phyloP scores from a whole-genome alignment of 305 asterid species.

The Andrographis paniculata region DNA sequence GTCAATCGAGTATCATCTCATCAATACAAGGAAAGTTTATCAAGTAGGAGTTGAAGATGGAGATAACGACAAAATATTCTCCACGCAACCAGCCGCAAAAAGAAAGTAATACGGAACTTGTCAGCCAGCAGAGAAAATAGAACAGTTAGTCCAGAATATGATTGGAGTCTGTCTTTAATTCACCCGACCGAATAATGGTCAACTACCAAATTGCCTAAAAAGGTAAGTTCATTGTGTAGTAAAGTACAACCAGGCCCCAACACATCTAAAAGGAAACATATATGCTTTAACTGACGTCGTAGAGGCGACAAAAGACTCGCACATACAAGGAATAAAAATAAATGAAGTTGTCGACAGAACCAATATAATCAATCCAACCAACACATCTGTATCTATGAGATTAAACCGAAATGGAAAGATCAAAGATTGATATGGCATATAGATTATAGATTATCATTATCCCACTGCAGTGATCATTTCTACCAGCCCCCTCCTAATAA shows the following conservation, averaged over 20 bases:
- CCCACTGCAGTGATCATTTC: no score
- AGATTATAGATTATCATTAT: no score
- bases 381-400: neutral
- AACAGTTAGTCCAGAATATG: neutral
- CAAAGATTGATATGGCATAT: no score
- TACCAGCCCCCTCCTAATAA: no score
- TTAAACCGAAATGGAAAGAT: neutral
- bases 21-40: no score
- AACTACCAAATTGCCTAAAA: neutral
- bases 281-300: neutral
- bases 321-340: neutral
- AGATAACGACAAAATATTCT: neutral
- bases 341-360: neutral
- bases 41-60: neutral
- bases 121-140: neutral
- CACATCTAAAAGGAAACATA: neutral
- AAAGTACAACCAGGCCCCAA: neutral
- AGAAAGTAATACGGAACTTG: neutral
- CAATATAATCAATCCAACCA: neutral
- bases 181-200: conserved; percentile 1
- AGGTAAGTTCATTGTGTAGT: neutral
- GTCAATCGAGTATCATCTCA: no score
- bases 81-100: neutral
- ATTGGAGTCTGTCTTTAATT: neutral
- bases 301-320: neutral